phyloP scores from a whole-genome alignment of 305 asterid species.

The Solanum hybrid region DNA sequence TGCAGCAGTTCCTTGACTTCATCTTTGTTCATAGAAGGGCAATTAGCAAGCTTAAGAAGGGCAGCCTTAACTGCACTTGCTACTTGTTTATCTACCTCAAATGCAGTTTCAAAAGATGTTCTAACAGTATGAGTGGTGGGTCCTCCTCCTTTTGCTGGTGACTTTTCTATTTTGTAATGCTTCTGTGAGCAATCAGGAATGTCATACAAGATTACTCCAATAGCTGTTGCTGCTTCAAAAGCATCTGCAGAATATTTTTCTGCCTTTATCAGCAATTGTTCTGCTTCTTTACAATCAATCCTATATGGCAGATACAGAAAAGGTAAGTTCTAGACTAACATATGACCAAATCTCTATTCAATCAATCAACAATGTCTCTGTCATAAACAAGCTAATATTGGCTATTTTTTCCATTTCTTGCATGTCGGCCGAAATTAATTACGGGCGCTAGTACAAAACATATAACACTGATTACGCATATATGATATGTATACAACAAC shows the following conservation, averaged over 20 bases:
- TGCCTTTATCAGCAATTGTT: conserved; percentile 45
- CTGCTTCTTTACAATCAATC: conserved; percentile 75
- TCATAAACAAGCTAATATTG: not conserved
- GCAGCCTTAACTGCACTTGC: conserved; percentile 79
- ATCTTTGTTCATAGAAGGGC: conserved; percentile 58
- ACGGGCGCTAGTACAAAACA: not conserved
- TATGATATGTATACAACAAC: not conserved
- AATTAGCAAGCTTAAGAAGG: conserved; percentile 57
- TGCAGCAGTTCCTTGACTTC: conserved; percentile 64
- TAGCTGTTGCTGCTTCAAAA: conserved; percentile 57
- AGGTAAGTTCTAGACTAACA: not conserved
- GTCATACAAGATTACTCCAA: conserved; percentile 77
- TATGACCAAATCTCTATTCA: not conserved
- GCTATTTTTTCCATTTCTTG: not conserved
- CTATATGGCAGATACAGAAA: conserved; percentile 22
- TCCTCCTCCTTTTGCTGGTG: conserved; percentile 34
- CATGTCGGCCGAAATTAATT: not conserved
- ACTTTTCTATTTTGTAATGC: conserved; percentile 39
- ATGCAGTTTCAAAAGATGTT: conserved; percentile 77
- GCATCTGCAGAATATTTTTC: conserved; percentile 65
- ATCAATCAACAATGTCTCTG: not conserved
- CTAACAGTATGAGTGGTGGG: conserved; percentile 47
- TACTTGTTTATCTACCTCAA: conserved; percentile 91
- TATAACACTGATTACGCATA: not conserved
- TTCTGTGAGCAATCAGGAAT: conserved; percentile 38